phyloP scores from a whole-genome alignment of 371 early-diverging fungal genomes.

The Caulochytrium protostelioides region DNA sequence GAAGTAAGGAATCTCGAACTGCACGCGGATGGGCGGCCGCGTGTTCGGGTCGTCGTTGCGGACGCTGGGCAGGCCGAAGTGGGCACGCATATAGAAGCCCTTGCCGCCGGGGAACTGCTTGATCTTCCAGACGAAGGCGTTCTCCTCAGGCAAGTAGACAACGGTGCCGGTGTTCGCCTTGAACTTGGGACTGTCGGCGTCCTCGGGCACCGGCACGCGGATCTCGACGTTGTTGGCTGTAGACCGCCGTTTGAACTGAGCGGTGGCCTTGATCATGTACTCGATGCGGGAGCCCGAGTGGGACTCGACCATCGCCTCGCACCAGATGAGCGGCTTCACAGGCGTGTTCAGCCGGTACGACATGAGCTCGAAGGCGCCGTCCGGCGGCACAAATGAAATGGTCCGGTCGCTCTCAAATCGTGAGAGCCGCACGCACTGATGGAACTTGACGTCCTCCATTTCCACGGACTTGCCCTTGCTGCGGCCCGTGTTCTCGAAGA shows the following conservation, averaged over 20 bases:
- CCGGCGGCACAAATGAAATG: slow-evolving; percentile 94
- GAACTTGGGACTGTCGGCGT: slow-evolving; percentile 91
- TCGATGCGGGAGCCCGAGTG: slow-evolving; percentile 84
- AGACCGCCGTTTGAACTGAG: slow-evolving; percentile 88
- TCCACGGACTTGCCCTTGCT: slow-evolving; percentile 87
- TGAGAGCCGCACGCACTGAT: slow-evolving; percentile 90
- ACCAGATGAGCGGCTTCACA: slow-evolving; percentile 90
- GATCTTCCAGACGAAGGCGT: slow-evolving; percentile 88
- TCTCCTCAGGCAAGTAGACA: slow-evolving; percentile 79
- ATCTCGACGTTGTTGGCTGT: slow-evolving; percentile 96
- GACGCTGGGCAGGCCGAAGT: slow-evolving; percentile 89
- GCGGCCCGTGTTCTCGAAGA: slow-evolving; percentile 89
- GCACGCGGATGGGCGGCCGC: slow-evolving; percentile 83
- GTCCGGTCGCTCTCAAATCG: slow-evolving; percentile 92
- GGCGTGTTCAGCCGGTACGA: slow-evolving; percentile 86
- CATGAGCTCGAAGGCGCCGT: slow-evolving; percentile 98
- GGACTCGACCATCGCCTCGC: slow-evolving; percentile 79
- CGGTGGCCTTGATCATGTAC: slow-evolving; percentile 86
- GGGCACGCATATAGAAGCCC: slow-evolving; percentile 83
- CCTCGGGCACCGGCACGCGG: slow-evolving; percentile 86
- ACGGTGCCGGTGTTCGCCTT: slow-evolving; percentile 66
- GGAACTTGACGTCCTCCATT: slow-evolving; percentile 98
- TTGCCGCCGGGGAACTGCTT: slow-evolving; percentile 95
- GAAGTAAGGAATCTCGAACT: slow-evolving; percentile 96
- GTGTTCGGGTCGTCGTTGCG: slow-evolving; percentile 81